A percentile compares a stretch with the other conserved stretches of the same genome.
phyloP scores from a whole-genome alignment of 2,329 filamentous ascomycete genomes.

The Fusarium verticillioides region DNA sequence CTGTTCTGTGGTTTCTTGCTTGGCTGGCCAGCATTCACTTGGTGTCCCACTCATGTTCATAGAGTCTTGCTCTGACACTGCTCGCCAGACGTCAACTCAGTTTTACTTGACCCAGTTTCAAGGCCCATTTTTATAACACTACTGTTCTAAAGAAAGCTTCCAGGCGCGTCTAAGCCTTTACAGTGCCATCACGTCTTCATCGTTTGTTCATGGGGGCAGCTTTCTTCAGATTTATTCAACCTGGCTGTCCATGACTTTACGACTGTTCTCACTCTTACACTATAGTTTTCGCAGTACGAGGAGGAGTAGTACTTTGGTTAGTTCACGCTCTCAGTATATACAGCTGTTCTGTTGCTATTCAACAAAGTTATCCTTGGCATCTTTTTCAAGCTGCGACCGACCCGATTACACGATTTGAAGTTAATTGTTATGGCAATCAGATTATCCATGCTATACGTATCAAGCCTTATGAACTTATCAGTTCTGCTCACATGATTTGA shows the following conservation, averaged over 20 bases:
- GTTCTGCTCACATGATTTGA: accelerated
- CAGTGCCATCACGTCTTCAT: not conserved
- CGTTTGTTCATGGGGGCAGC: not conserved
- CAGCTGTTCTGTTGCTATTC: not conserved
- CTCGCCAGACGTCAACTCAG: not conserved
- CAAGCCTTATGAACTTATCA: accelerated
- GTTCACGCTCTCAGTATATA: no score
- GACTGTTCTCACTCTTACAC: not conserved
- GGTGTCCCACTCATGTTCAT: not conserved
- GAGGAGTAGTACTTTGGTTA: no score
- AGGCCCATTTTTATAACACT: accelerated
- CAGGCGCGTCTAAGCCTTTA: accelerated
- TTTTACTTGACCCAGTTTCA: not conserved
- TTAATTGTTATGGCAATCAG: accelerated
- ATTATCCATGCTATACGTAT: accelerated
- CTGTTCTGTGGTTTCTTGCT: not conserved
- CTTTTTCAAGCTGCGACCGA: not conserved
- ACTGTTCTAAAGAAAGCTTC: not conserved
- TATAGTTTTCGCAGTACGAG: accelerated
- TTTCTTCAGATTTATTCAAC: not conserved
- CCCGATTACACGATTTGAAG: accelerated
- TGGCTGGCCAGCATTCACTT: not conserved
- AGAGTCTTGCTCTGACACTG: not conserved
- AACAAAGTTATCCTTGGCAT: accelerated
- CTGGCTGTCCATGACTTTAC: accelerated